A percentile compares a stretch with the other conserved stretches of the same genome.
These are phyloP conservation scores for Hirschioporus abietinus DNA, from an alignment of 768 basidiomycete genomes.

Conservation along the genomic window DNA sequence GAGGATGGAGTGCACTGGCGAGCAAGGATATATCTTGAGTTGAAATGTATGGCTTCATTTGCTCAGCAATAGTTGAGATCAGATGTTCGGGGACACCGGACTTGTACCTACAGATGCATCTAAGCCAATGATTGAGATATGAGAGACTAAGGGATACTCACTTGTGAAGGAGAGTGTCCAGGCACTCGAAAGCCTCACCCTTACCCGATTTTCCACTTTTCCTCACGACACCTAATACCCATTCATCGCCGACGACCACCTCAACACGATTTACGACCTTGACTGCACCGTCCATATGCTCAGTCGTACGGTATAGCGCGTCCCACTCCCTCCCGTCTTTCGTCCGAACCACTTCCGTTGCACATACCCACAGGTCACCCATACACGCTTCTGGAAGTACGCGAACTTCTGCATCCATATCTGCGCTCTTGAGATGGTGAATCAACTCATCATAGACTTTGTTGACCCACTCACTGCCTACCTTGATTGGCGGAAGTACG, in stretches of 20 bases:
- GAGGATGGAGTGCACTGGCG: conserved; percentile 63
- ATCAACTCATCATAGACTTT: conserved; percentile 72
- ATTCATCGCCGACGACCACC: conserved; percentile 63
- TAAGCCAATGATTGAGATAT: conserved; percentile 16
- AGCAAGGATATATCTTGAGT: conserved; percentile 74
- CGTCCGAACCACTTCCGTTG: conserved; percentile 60
- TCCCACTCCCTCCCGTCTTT: conserved; percentile 80
- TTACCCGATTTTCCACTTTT: conserved; percentile 79
- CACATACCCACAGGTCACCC: conserved; percentile 84
- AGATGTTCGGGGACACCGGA: conserved; percentile 50
- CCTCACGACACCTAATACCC: conserved; percentile 74
- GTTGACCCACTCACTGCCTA: conserved; percentile 57
- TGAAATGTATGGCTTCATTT: conserved; percentile 71
- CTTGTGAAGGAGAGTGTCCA: conserved; percentile 71
- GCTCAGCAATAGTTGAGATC: conserved; percentile 57
- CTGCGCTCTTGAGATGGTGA: conserved; percentile 62
- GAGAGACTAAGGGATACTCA: conserved; percentile 22
- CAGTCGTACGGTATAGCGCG: conserved; percentile 62
- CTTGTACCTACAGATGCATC: conserved; percentile 33
- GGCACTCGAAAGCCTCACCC: conserved; percentile 69
- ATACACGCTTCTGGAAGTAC: conserved; percentile 76
- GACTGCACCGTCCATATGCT: conserved; percentile 71
- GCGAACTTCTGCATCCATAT: conserved; percentile 91
- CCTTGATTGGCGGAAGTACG: conserved; percentile 62
- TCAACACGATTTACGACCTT: conserved; percentile 83